Conservation (phyloP, 108 stramenopile species). For the Discostella stelligeroides region DNA sequence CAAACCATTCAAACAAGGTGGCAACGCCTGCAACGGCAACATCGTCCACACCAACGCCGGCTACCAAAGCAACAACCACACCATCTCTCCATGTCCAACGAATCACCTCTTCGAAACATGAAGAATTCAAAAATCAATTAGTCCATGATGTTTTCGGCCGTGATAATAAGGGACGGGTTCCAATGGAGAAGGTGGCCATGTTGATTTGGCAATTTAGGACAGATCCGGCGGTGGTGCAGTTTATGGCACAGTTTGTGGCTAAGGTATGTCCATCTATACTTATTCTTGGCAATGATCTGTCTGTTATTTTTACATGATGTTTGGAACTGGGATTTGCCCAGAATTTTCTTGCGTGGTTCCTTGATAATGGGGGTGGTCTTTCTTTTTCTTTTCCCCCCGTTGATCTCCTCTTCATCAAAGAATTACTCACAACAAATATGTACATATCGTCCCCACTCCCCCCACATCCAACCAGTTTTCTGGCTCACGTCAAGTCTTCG, state of each 20-base stretch:
- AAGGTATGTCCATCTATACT: conserved; percentile 60
- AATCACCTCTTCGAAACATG: conserved; percentile 21
- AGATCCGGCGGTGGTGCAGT: conserved; percentile 88
- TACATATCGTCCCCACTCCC: conserved; percentile 4
- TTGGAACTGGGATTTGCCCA: neutral
- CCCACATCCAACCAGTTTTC: conserved; percentile 71
- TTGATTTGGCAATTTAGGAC: conserved; percentile 95
- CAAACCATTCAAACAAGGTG: too few species aligned
- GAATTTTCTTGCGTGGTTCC: too few species aligned
- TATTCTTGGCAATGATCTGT: conserved; percentile 2
- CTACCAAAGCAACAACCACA: neutral
- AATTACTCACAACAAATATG: too few species aligned
- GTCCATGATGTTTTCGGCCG: conserved; percentile 86
- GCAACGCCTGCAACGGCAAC: neutral
- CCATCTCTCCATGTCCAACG: neutral
- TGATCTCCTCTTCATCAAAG: too few species aligned
- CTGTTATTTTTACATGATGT: neutral
- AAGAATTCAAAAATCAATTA: conserved; percentile 61
- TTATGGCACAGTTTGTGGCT: conserved; percentile 92
- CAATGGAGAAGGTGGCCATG: conserved; percentile 97
- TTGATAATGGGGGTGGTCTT: too few species aligned
- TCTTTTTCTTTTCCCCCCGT: too few species aligned
- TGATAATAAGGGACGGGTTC: conserved; percentile 68
- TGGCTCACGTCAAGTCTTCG: conserved; percentile 95
- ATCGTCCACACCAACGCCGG: neutral